Base-by-base conservation (phyloP, 2,329 filamentous ascomycete species). In the Boeremia exigua region DNA sequence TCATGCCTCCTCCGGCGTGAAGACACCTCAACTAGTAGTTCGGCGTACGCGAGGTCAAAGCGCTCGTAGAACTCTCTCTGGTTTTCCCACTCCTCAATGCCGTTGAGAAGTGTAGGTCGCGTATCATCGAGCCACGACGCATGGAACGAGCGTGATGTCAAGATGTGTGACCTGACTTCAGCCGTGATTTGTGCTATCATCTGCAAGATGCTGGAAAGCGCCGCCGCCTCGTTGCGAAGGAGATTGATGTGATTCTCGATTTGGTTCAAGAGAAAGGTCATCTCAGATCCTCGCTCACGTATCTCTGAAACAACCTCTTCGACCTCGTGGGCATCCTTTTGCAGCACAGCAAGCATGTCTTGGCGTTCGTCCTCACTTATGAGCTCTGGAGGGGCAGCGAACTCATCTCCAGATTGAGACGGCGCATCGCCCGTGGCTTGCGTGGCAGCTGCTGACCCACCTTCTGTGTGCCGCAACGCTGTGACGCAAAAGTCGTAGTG, bases 401-500 rank as follows among this genome's bases (percentile, higher is more conserved):
- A 62, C 27, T 70, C 60, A 43, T 67, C 59, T 25, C 52, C 58
- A 9, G 71, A 68, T 30, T 72, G 63, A 27, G 62, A 59, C 3
- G 68, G 65, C 4, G 63, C 68, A 52, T 78, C 75, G 27, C 71
- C 73, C 1, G 75, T 73, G 17, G 74, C 75, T 47, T 76, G 73
- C n/a, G 72, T 76, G 2, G 79, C 80, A 12, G 80, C 80, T 56
- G 79, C 79, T 10, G 78, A 77, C 9, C 81, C 79, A 54, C 80
- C 80, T 77, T 96, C 92, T 3, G 93, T 97, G 46, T 94, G 92
- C 56, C 92, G 90, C 38, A 97, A 88, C 0, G 94, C 94, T 1
- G 89, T 94, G 12, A 96, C 91, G 74, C 94, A 97, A 61, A 96
- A 86, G 74, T 98, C 94, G 72, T 96, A 97, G 76, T 98, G 94